A percentile compares a stretch with the other conserved stretches of the same genome.
Evolutionary conservation across 495 filamentous ascomycete species (phyloP).

Genomic region (Barbatosphaeria neglecta): DNA sequence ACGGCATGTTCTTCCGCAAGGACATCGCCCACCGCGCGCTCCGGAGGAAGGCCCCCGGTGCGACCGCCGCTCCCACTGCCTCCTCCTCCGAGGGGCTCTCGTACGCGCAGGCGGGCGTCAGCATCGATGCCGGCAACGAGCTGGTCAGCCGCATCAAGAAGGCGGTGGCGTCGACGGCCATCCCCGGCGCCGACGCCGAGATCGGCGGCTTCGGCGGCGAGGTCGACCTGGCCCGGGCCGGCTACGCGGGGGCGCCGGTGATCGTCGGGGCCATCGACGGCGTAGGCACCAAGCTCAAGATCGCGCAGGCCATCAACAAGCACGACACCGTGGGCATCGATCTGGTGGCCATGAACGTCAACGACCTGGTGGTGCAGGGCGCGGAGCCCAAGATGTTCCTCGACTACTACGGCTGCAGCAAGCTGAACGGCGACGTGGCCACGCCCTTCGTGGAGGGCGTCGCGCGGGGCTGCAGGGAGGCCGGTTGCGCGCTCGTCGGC

Average conservation of each 20-base stretch:
- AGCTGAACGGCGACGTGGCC: slow-evolving; percentile 65
- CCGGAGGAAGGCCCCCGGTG: slow-evolving; percentile 20
- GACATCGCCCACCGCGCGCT: slow-evolving; percentile 77
- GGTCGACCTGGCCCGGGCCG: slow-evolving; percentile 67
- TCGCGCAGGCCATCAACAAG: slow-evolving; percentile 77
- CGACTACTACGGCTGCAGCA: slow-evolving; percentile 88
- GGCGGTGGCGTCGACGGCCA: slow-evolving; percentile 64
- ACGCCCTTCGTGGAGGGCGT: slow-evolving; percentile 78
- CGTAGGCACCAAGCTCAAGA: slow-evolving; percentile 91
- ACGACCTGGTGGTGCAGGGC: slow-evolving; percentile 91
- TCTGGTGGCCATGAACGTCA: slow-evolving; percentile 97
- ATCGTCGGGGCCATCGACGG: slow-evolving; percentile 89
- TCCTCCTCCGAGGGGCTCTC: slow-evolving; percentile 55
- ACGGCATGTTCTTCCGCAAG: slow-evolving; percentile 83
- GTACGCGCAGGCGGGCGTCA: slow-evolving; percentile 87
- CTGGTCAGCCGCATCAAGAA: slow-evolving; percentile 83
- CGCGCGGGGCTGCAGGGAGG: slow-evolving; percentile 67
- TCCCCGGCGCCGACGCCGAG: slow-evolving; percentile 74
- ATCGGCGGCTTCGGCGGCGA: slow-evolving; percentile 94
- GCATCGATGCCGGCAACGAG: slow-evolving; percentile 81
- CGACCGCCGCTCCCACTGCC: no score
- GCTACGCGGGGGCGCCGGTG: slow-evolving; percentile 62
- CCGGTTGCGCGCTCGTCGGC: slow-evolving; percentile 80
- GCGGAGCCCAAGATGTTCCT: slow-evolving; percentile 90
- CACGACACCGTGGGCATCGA: slow-evolving; percentile 92